phyloP scores from a whole-genome alignment of 257 asterid genomes.

The Capsicum baccatum region DNA sequence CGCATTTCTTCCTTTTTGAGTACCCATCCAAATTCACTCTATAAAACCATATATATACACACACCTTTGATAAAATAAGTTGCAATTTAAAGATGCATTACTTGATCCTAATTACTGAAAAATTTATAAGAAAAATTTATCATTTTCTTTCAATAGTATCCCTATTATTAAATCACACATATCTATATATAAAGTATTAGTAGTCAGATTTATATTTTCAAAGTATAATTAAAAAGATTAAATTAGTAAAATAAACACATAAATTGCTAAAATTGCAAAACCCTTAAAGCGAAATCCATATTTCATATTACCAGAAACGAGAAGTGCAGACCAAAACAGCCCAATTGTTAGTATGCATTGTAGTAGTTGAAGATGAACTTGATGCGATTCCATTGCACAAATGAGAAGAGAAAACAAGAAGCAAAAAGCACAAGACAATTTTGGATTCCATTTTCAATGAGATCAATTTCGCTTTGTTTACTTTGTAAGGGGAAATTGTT shows the following conservation, averaged over 20 bases:
- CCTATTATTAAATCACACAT: no score
- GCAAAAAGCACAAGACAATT: neutral
- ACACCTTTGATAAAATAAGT: neutral
- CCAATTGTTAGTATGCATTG: slow-evolving; percentile 98
- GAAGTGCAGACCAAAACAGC: slow-evolving; percentile 96
- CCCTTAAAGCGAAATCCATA: neutral
- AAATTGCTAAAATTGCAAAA: neutral
- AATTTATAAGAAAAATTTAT: no score
- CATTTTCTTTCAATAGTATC: no score
- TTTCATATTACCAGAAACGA: slow-evolving; percentile 75
- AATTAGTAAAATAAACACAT: no score
- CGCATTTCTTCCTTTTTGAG: neutral
- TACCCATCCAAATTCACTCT: neutral
- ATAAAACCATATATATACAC: neutral
- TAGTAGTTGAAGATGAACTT: slow-evolving; percentile 48
- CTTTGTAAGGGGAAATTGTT: no score
- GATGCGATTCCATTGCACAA: slow-evolving; percentile 24
- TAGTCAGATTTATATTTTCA: no score
- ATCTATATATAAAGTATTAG: no score
- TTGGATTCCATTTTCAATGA: neutral
- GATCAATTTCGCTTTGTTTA: no score
- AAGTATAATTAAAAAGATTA: no score
- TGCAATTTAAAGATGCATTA: neutral
- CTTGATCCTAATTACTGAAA: neutral
- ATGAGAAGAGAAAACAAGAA: neutral